These are phyloP conservation scores for Hysterium pulicare DNA, from an alignment of 2,329 filamentous ascomycete species.

Conservation along the genomic window DNA sequence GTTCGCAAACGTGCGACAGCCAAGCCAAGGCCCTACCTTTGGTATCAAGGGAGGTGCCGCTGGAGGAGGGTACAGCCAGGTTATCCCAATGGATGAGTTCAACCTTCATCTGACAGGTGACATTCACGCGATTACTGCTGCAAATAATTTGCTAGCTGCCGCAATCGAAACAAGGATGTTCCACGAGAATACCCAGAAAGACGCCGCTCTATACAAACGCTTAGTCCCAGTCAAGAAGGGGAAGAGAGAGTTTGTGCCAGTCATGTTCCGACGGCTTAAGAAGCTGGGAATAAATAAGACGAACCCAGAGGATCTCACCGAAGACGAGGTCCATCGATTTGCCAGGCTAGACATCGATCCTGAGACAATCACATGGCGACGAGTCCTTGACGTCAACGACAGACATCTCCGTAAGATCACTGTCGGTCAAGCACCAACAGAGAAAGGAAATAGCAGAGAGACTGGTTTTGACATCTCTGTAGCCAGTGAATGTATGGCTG, in stretches of 20 bases:
- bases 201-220: slow-evolving; percentile 80
- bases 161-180: slow-evolving; percentile 98
- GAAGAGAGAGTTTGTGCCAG: slow-evolving; percentile 76
- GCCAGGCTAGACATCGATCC: slow-evolving; percentile 96
- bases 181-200: slow-evolving; percentile 93
- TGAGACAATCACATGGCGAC: slow-evolving; percentile 93
- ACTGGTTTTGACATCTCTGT: slow-evolving; percentile 98
- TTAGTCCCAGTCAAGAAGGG: slow-evolving; percentile 89
- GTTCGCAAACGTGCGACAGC: slow-evolving; percentile 96
- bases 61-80: slow-evolving; percentile 96
- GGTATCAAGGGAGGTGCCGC: slow-evolving; percentile 98
- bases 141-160: slow-evolving; percentile 93
- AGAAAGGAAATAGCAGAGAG: slow-evolving; percentile 82
- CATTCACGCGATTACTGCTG: slow-evolving; percentile 94
- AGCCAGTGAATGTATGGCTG: slow-evolving; percentile 97
- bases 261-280: slow-evolving; percentile 91
- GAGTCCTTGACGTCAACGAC: slow-evolving; percentile 96
- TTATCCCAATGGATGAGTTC: slow-evolving; percentile 99
- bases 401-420: slow-evolving; percentile 87
- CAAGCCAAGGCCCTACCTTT: slow-evolving; percentile 95
- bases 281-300: slow-evolving; percentile 97
- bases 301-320: slow-evolving; percentile 82
- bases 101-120: slow-evolving; percentile 97
- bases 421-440: slow-evolving; percentile 81
- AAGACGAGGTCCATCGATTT: slow-evolving; percentile 83